Conservation (phyloP, 108 stramenopile genomes). For the Skeletonema marinoi region DNA sequence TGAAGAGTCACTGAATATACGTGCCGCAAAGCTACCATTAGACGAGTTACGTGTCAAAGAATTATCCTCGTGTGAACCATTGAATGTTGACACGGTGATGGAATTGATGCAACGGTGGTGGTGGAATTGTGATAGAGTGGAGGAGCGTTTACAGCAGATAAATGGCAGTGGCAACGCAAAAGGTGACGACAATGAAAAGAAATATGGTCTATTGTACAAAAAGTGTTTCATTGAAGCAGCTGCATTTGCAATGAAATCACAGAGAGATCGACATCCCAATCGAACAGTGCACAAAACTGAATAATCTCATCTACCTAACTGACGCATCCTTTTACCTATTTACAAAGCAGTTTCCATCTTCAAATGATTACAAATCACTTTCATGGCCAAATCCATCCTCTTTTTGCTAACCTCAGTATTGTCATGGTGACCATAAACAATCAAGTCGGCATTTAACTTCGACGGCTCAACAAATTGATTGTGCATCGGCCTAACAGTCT, state of each 20-base stretch:
- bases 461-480: slow-evolving; percentile 90
- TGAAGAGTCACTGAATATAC: slow-evolving; percentile 34
- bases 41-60: slow-evolving; percentile 49
- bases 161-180: neutral
- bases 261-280: slow-evolving; percentile 74
- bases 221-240: slow-evolving; percentile 65
- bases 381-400: slow-evolving; percentile 66
- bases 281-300: slow-evolving; percentile 48
- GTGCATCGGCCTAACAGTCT: slow-evolving; percentile 95
- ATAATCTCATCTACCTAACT: neutral
- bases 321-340: neutral
- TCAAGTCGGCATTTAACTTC: slow-evolving; percentile 88
- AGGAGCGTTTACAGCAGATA: neutral
- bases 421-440: slow-evolving; percentile 69
- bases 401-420: slow-evolving; percentile 28
- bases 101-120: slow-evolving; percentile 81
- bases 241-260: slow-evolving; percentile 57
- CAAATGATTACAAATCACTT: slow-evolving; percentile 76
- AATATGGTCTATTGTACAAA: slow-evolving; percentile 18
- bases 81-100: slow-evolving; percentile 83
- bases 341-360: slow-evolving; percentile 40
- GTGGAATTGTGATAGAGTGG: slow-evolving; percentile 53
- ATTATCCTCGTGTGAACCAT: slow-evolving; percentile 59
- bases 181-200: neutral
- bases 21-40: slow-evolving; percentile 53